These are phyloP conservation scores for Roridomyces roridus DNA, from an alignment of 768 basidiomycete genomes.

Conservation along the genomic window DNA sequence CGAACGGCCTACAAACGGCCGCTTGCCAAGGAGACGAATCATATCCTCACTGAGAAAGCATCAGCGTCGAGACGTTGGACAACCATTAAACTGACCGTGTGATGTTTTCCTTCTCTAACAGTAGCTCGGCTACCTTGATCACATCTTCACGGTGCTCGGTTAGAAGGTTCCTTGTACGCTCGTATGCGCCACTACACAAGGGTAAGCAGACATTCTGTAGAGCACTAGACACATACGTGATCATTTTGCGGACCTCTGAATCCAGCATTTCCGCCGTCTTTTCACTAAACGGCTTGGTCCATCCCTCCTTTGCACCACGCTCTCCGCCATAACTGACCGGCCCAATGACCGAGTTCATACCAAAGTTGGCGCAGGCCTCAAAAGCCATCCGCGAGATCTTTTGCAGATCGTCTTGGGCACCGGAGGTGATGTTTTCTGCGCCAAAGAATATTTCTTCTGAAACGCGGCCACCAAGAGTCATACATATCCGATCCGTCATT, in stretches of 20 bases:
- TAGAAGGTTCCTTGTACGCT: conserved; percentile 81
- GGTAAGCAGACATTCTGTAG: conserved; percentile 3
- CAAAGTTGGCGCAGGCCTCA: conserved; percentile 94
- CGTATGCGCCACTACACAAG: conserved; percentile 68
- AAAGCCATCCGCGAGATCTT: conserved; percentile 99
- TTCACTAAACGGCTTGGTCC: conserved; percentile 99
- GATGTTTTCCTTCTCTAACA: conserved; percentile 96
- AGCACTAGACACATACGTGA: conserved; percentile 54
- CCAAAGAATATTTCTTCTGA: conserved; percentile 99
- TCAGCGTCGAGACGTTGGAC: conserved; percentile 8
- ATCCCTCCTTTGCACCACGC: conserved; percentile 81
- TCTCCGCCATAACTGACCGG: conserved; percentile 96
- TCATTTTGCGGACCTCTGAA: conserved; percentile 93
- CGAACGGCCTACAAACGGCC: conserved; percentile 75
- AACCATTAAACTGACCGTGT: conserved; percentile 66
- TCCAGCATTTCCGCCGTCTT: conserved; percentile 96
- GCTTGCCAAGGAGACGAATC: conserved; percentile 81
- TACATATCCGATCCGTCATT: conserved; percentile 94
- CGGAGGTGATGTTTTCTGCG: conserved; percentile 89
- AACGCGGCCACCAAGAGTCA: conserved; percentile 97
- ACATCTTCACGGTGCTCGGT: conserved; percentile 85
- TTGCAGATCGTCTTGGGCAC: conserved; percentile 97
- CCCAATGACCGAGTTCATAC: conserved; percentile 94
- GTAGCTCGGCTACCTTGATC: conserved; percentile 88
- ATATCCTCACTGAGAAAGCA: conserved; percentile 74